Base-by-base conservation (phyloP, 2,329 filamentous ascomycete species). In the Calonectria multiphialidica region DNA sequence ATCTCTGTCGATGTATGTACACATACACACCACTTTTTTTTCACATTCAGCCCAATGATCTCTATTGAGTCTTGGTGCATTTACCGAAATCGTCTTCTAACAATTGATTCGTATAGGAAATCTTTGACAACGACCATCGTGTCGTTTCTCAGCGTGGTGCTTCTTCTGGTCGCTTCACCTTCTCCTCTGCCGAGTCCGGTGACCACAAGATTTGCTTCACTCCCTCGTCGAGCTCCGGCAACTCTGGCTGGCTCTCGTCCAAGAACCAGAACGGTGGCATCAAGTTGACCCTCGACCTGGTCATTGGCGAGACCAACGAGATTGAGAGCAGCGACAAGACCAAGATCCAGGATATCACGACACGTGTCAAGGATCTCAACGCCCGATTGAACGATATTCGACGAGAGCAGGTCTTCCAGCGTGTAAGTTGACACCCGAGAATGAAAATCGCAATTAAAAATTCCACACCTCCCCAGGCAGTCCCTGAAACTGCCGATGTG, bases 91-190 rank as follows among this genome's bases (percentile, higher is more conserved):
- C 9, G 42, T 65, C 72, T 75, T 74, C 15, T 59, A 40, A 59
- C 6, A 40, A 68, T 23, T 63, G 13, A 72, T 62, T 70, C 67
- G n/a, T n/a, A 69, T 73, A 93, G 90, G 97, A 99, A 88, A 90
- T 93, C 81, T 99, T 99, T 86, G 96, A 98, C 90, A 96, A 97
- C 85, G 93, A 98, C 88, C 97, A 99, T 90, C 95, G 96, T 75
- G 94, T 99, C 74, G 94, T 98, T 75, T 94, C 93, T 76, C 95
- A 98, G 85, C 93, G 93, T 73, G 96, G 96, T 80, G 85, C 89
- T 49, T 86, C 91, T 72, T 87, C 90, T 50, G 96, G 97, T 78
- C 94, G 94, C 81, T 98, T 98, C 89, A 98, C 96, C 81, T 98
- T 99, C 90, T 95, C 93, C 77, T 95, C 97, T 65, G 94, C 95